A percentile compares a stretch with the other conserved stretches of the same genome.
Conservation (phyloP, 176 grass and related monocot genomes). For the Musa schizocarpa region DNA sequence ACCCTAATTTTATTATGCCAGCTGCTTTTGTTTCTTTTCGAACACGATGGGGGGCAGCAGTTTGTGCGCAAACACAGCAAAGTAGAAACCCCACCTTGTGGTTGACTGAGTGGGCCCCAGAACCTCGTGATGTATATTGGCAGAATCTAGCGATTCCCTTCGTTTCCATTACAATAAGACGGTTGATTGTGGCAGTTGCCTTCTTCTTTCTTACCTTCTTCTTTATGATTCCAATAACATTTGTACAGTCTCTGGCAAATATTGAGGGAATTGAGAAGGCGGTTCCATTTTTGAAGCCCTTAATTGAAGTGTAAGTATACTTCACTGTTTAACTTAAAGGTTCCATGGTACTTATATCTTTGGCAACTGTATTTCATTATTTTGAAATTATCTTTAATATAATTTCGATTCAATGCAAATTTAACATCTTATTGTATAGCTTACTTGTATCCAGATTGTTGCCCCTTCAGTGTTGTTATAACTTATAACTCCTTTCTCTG, state of each 20-base stretch:
- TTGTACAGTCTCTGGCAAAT: slow-evolving; percentile 93
- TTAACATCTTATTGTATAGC: too few relatives aligned
- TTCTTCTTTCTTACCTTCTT: slow-evolving; percentile 99
- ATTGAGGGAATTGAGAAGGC: slow-evolving; percentile 86
- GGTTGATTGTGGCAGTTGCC: slow-evolving; percentile 67
- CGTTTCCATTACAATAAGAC: slow-evolving; percentile 62
- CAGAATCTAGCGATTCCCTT: slow-evolving; percentile 85
- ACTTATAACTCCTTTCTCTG: too few relatives aligned
- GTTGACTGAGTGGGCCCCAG: slow-evolving; percentile 94
- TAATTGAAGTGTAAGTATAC: slow-evolving; percentile 62
- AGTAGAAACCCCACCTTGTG: slow-evolving; percentile 83
- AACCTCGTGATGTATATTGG: slow-evolving; percentile 94
- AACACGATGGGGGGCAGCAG: slow-evolving; percentile 86
- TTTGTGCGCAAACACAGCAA: slow-evolving; percentile 98
- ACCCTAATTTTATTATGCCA: slow-evolving; percentile 66
- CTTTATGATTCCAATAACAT: slow-evolving; percentile 74
- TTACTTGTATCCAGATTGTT: too few relatives aligned
- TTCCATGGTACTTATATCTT: not conserved
- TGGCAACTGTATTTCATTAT: not conserved
- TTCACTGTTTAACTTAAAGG: slow-evolving; percentile 4
- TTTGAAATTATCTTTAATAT: not conserved
- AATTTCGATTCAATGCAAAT: too few relatives aligned
- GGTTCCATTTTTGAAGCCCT: slow-evolving; percentile 70
- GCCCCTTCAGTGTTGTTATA: too few relatives aligned
- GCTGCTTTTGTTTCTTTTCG: slow-evolving; percentile 93